Evolutionary conservation across 2,329 filamentous ascomycete species (phyloP).

Genomic region (Davidsoniella eucalypti): DNA sequence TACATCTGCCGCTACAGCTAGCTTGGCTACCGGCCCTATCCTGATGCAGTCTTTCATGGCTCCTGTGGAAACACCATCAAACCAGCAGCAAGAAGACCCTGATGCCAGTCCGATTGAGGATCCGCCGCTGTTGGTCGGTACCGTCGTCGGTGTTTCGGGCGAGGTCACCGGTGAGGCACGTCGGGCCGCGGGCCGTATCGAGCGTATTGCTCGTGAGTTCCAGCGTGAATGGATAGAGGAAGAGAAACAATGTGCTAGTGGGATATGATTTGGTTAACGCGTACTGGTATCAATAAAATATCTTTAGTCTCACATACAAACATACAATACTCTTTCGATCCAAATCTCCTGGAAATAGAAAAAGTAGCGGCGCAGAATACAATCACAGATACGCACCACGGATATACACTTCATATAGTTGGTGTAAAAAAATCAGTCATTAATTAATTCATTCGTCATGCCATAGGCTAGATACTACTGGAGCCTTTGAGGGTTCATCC

Average conservation of each 20-base stretch:
- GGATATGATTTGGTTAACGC: neutral
- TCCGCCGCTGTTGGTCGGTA: constrained; percentile 35
- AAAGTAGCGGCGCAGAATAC: neutral
- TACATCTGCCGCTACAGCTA: neutral
- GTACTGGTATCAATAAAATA: constrained; percentile 1
- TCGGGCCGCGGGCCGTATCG: constrained; percentile 34
- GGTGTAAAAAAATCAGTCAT: neutral
- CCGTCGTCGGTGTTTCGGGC: constrained; percentile 34
- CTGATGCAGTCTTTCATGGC: constrained; percentile 12
- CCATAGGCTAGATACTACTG: neutral
- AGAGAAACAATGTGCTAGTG: constrained; percentile 8
- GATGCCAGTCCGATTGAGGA: constrained; percentile 18
- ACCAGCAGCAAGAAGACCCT: constrained; percentile 14
- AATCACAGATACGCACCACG: neutral
- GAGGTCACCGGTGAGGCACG: constrained; percentile 33
- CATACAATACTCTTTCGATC: neutral
- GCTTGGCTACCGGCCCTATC: constrained; percentile 3
- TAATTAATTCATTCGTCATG: constrained; percentile 5
- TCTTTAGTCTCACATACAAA: neutral
- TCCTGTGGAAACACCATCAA: constrained; percentile 1
- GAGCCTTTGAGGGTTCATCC: too few species aligned
- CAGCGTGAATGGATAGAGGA: constrained; percentile 35
- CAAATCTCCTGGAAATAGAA: neutral
- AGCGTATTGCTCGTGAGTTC: constrained; percentile 37
- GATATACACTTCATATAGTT: constrained; percentile 11